Percentiles rank a stretch among this genome's conserved stretches.
Evolutionary conservation across 2,329 filamentous ascomycete species (phyloP).

Genomic region (Talaromyces piceae): DNA sequence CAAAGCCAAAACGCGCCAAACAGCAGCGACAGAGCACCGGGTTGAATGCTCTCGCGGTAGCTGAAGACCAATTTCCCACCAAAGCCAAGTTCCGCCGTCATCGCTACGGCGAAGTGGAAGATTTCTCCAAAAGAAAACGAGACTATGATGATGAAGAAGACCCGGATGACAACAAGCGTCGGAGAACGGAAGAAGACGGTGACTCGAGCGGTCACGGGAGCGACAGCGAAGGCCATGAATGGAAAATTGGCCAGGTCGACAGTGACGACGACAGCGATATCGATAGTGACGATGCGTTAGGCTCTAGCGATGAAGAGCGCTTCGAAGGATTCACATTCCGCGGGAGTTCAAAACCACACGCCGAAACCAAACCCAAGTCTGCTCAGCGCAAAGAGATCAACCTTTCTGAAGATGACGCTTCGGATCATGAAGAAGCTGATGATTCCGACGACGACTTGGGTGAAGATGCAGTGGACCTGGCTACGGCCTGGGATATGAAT

Average conservation of each 20-base stretch:
- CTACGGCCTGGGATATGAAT: conserved; percentile 53
- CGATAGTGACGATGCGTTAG: conserved; percentile 76
- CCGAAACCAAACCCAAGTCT: conserved; percentile 29
- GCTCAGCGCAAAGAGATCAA: conserved; percentile 35
- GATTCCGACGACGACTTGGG: conserved; percentile 58
- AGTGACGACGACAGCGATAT: conserved; percentile 62
- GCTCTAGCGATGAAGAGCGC: conserved; percentile 76
- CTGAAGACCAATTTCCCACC: conserved; percentile 50
- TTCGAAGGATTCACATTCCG: conserved; percentile 70
- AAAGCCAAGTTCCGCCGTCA: conserved; percentile 47
- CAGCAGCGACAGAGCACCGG: conserved; percentile 43
- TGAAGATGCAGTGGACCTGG: conserved; percentile 56
- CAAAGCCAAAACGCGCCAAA: conserved; percentile 35
- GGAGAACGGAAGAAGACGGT: conserved; percentile 35
- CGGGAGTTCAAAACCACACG: conserved; percentile 42
- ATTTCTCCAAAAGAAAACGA: conserved; percentile 38
- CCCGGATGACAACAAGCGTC: conserved; percentile 40
- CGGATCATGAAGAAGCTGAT: conserved; percentile 32
- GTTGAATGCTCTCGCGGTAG: conserved; percentile 58
- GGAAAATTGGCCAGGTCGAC: conserved; percentile 66
- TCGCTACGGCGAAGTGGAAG: conserved; percentile 52
- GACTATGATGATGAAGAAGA: conserved; percentile 35
- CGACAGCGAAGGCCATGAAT: conserved; percentile 79
- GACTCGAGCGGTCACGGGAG: conserved; percentile 51
- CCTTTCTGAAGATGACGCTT: conserved; percentile 40